Evolutionary conservation across 345 rosid genomes (phyloP).

Genomic region (Linum tenue): DNA sequence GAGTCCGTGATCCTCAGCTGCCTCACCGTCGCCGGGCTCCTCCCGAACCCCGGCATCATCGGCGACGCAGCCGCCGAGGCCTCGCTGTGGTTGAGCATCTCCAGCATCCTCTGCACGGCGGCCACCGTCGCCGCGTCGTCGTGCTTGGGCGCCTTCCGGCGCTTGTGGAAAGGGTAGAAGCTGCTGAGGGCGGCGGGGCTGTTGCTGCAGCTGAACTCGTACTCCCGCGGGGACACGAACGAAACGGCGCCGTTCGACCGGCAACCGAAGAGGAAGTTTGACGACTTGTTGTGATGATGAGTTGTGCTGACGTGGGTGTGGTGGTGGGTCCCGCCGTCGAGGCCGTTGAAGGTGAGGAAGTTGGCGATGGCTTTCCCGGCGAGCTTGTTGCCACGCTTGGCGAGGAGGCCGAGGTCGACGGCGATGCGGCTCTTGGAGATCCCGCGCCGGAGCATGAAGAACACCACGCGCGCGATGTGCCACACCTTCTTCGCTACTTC

Average conservation of each 20-base stretch:
- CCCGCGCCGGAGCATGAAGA: conserved; percentile 47
- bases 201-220: conserved; percentile 97
- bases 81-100: conserved; percentile 42
- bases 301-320: not conserved
- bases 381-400: conserved; percentile 42
- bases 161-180: conserved; percentile 23
- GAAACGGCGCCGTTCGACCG: conserved; percentile 56
- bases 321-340: conserved; percentile 20
- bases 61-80: conserved; percentile 19
- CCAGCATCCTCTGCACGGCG: conserved; percentile 62
- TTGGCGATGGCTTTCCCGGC: conserved; percentile 50
- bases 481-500: conserved; percentile 42
- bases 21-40: conserved; percentile 49
- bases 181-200: conserved; percentile 54
- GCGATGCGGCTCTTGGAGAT: conserved; percentile 44
- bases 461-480: conserved; percentile 37
- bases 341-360: conserved; percentile 21
- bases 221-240: conserved; percentile 56
- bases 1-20: conserved; percentile 68
- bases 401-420: conserved; percentile 45
- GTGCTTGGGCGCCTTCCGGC: conserved; percentile 36
- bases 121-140: conserved; percentile 41
- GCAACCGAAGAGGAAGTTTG: conserved; percentile 47
- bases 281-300: conserved; percentile 8
- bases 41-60: conserved; percentile 53